Evolutionary conservation across 2,329 filamentous ascomycete species (phyloP), one percentile per base, ranked within the genome.

Genomic region (Arthrinium puccinioides): DNA sequence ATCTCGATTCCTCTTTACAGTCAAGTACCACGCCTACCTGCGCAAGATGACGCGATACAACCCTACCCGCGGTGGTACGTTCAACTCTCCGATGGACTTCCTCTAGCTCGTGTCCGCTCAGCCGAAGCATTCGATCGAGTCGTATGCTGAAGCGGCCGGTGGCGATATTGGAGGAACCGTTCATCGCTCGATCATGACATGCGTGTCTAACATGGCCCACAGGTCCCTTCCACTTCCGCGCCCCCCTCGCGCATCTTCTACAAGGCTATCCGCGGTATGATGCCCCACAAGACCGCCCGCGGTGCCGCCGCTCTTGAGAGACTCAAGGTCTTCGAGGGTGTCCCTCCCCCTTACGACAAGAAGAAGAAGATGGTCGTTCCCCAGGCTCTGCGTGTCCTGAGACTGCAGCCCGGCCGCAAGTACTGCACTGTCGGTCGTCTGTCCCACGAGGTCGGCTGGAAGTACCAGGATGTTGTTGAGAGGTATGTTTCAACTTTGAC

Each of bases 41-140:
- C 88, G 92, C 80, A 98, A 98, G 85, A 92, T 94, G 76, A 98
- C 92, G 69, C 87, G 92, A 72, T 98, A 83, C 86, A 98, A 98
- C 83, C 89, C 92, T 66, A 96, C 88, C 61, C 89, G 90, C 67
- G 92, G 90, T 83, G 90, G 85, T 88, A 76, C 77, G 82, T 70
- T 51, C 42, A 44, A n/a, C n/a, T n/a, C 41, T 33, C 32, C 21
- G 9, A 15, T 27, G 21, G 43, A 40, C 26, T 42, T 33, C 26
- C 41, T 40, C 19, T 9, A 4, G 2, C 9, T 10, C 31, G 20
- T 7, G 14, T n/a, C n/a, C n/a, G n/a, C n/a, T n/a, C n/a, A n/a
- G n/a, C n/a, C n/a, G n/a, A n/a, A n/a, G n/a, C n/a, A n/a, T n/a
- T n/a, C n/a, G n/a, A n/a, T n/a, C n/a, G 11, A 14, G 32, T 31